Evolutionary conservation across 495 filamentous ascomycete genomes (phyloP).

Genomic region (Talaromyces thailandensis): DNA sequence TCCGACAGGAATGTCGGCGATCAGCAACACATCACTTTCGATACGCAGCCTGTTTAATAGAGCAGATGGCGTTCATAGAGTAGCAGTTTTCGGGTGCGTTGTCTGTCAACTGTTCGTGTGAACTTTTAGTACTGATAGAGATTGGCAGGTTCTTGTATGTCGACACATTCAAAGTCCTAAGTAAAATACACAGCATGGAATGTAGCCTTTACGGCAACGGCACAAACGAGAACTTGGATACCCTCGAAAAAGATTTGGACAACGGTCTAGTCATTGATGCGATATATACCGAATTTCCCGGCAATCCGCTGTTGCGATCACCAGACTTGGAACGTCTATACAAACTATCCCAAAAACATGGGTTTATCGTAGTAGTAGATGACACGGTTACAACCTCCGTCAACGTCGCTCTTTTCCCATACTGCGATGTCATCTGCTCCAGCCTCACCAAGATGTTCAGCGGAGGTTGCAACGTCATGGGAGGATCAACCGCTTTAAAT

Average conservation of each 20-base stretch:
- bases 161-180: slow-evolving; percentile 18
- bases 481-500: slow-evolving; percentile 6
- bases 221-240: slow-evolving; percentile 21
- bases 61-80: slow-evolving; percentile 21
- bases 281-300: slow-evolving; percentile 37
- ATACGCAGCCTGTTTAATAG: slow-evolving; percentile 6
- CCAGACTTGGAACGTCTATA: slow-evolving; percentile 33
- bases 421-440: slow-evolving; percentile 20
- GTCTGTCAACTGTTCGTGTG: background rate
- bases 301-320: slow-evolving; percentile 34
- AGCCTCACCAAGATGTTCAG: slow-evolving; percentile 26
- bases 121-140: slow-evolving; percentile 5
- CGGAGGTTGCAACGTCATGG: slow-evolving; percentile 21
- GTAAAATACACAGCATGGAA: slow-evolving; percentile 9
- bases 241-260: slow-evolving; percentile 20
- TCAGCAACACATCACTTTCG: slow-evolving; percentile 16
- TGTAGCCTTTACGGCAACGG: slow-evolving; percentile 22
- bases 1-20: slow-evolving; percentile 38
- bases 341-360: slow-evolving; percentile 27
- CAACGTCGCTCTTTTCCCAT: slow-evolving; percentile 32
- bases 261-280: slow-evolving; percentile 17
- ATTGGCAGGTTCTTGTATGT: slow-evolving; percentile 21
- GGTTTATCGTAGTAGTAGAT: slow-evolving; percentile 38
- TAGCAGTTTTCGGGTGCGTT: slow-evolving; percentile 23
- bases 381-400: slow-evolving; percentile 41